Base-by-base conservation (phyloP, 495 filamentous ascomycete species). In the Talaromyces nanjingensis region DNA sequence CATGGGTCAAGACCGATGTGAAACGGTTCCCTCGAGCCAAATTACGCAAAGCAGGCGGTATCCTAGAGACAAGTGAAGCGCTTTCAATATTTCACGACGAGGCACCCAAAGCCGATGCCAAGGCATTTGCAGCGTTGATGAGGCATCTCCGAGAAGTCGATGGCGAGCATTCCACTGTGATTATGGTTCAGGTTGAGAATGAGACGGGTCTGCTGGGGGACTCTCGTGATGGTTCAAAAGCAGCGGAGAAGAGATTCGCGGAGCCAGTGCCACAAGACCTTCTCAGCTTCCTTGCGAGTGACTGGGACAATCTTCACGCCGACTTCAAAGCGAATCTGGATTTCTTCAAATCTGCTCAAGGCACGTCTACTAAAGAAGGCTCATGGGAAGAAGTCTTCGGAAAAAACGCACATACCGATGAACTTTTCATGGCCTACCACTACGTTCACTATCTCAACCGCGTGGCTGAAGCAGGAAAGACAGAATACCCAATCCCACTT, bases 111-210 rank as follows among this genome's bases (percentile, higher is more conserved):
- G 71, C 73, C 14, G 77, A 81, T 63, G 69, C 70, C 1, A 72
- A 67, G 52, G 77, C 76, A 12, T 82, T 78, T 65, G 27, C 63
- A 1, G 63, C 59, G 4, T 67, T 83, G 6, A 74, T 80, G 71
- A 47, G 54, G 16, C 77, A 81, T 52, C 24, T 79, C 9, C 73
- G 71, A 45, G 69, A 79, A n/a, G 33, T 78, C 4, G 79, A 83
- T 59, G 68, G 66, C 27, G 65, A 65, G 11, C 71, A 79, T 59
- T 73, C 67, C 4, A 81, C 79, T 3, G 76, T 82, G 6, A 62
- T 81, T n/a, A 81, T 81, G 79, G 73, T 79, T n/a, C 79, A 82
- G 69, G 78, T 81, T 29, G 76, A 83, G 70, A 81, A 81, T 59
- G 80, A 81, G 69, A 68, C 69, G 1, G 78, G 79, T 4, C 61